Percentiles rank a stretch among this genome's conserved stretches.
Conservation (phyloP, 805 yeast genomes). For the Saccharomycopsis sp. region DNA sequence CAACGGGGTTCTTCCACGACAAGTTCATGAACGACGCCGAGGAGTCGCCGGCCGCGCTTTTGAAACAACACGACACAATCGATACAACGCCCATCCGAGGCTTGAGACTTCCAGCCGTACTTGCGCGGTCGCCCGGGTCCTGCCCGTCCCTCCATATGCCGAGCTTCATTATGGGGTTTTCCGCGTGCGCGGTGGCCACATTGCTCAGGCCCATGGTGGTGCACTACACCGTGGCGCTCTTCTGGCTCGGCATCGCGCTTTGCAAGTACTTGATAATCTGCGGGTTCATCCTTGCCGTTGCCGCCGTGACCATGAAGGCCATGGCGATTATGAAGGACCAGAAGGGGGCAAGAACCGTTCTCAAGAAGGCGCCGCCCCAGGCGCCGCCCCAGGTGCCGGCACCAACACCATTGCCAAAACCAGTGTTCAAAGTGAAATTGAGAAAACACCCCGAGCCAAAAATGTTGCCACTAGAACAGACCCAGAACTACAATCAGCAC, state of each 20-base stretch:
- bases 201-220: neutral
- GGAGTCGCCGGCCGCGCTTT: neutral
- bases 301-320: neutral
- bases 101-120: neutral
- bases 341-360: neutral
- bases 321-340: neutral
- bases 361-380: too few relatives aligned
- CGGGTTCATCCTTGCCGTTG: neutral
- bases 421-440: too few relatives aligned
- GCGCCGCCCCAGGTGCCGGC: too few relatives aligned
- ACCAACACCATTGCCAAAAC: neutral
- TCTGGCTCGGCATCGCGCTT: neutral
- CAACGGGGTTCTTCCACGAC: constrained; percentile 19
- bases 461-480: too few relatives aligned
- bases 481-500: too few relatives aligned
- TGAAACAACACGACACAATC: neutral
- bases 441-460: too few relatives aligned
- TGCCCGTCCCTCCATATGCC: neutral
- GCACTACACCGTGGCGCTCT: neutral
- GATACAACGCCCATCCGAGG: neutral
- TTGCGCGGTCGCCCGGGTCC: neutral
- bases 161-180: neutral
- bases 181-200: neutral
- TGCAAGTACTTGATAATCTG: too few relatives aligned
- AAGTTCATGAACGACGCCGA: constrained; percentile 7